phyloP scores from a whole-genome alignment of 192 early-diverging fungal species.

The Linnemannia elongata region DNA sequence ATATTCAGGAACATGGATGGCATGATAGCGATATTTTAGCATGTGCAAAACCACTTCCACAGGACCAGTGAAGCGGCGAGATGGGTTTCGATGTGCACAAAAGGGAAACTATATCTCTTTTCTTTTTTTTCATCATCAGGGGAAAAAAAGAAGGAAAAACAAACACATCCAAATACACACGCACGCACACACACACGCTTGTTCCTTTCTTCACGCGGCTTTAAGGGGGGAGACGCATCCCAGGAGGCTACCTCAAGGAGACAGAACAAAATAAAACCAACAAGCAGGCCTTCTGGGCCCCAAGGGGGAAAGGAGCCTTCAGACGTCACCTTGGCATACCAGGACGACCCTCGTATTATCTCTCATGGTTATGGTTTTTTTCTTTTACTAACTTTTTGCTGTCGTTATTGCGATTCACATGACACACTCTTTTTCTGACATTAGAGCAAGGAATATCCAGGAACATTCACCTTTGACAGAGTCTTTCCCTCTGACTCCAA shows the following conservation, averaged over 20 bases:
- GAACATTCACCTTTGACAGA: constrained; percentile 92
- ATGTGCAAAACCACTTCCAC: constrained; percentile 28
- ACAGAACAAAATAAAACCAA: not conserved
- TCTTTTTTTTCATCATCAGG: not conserved
- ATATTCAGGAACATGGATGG: constrained; percentile 5
- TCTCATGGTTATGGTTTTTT: not conserved
- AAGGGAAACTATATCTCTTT: constrained; percentile 17
- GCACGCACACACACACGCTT: not conserved
- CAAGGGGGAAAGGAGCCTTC: not conserved
- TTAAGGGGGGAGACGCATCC: not conserved
- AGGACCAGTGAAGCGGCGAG: constrained; percentile 1
- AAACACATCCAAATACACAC: not conserved
- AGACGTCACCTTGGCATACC: not conserved
- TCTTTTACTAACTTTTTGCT: not conserved
- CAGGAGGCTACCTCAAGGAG: constrained; percentile 18
- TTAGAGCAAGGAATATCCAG: constrained; percentile 70
- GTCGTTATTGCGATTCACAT: not conserved
- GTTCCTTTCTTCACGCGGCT: constrained; percentile 5
- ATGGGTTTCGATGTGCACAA: constrained; percentile 8
- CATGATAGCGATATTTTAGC: constrained; percentile 31
- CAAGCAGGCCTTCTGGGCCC: not conserved
- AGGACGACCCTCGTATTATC: not conserved
- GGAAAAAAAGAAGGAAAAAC: not conserved
- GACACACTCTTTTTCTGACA: not conserved
- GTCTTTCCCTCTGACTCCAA: constrained; percentile 89